Evolutionary conservation across 176 grass and related monocot genomes (phyloP).

Genomic region (Musa troglodytarum): DNA sequence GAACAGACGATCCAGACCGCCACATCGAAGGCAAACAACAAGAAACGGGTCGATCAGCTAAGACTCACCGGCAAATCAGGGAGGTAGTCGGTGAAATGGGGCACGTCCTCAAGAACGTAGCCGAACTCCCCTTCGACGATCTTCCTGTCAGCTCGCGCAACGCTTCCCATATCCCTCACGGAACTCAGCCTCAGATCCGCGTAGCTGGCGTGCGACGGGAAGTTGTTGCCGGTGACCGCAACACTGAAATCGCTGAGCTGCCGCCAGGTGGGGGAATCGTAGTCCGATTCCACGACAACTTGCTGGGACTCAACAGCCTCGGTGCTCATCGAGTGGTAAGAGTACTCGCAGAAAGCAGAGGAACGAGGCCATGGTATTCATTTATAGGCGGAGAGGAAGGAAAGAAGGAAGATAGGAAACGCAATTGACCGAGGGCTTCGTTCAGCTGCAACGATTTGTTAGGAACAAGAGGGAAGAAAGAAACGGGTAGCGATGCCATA

Average conservation of each 20-base stretch:
- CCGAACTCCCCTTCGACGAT: conserved; percentile 1
- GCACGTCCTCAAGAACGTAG: conserved; percentile 14
- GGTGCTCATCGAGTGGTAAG: background rate
- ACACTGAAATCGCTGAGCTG: background rate
- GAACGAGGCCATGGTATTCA: background rate
- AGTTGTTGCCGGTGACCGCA: background rate
- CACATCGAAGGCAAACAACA: no score
- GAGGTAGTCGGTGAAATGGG: conserved; percentile 11
- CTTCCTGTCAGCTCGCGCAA: background rate
- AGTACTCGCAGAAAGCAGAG: background rate
- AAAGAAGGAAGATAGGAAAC: background rate
- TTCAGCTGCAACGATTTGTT: background rate
- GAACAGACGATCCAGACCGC: no score
- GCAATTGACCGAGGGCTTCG: background rate
- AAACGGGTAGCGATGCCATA: no score
- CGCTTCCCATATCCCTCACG: background rate
- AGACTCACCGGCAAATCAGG: conserved; percentile 9
- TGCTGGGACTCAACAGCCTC: background rate
- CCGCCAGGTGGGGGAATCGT: conserved; percentile 8
- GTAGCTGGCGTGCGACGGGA: conserved; percentile 4
- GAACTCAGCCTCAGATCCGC: conserved; percentile 7
- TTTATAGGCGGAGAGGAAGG: background rate
- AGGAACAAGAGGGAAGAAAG: no score
- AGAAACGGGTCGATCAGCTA: background rate
- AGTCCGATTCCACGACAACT: background rate